phyloP scores from a whole-genome alignment of 164 flowering plant species.

The Malania oleifera region DNA sequence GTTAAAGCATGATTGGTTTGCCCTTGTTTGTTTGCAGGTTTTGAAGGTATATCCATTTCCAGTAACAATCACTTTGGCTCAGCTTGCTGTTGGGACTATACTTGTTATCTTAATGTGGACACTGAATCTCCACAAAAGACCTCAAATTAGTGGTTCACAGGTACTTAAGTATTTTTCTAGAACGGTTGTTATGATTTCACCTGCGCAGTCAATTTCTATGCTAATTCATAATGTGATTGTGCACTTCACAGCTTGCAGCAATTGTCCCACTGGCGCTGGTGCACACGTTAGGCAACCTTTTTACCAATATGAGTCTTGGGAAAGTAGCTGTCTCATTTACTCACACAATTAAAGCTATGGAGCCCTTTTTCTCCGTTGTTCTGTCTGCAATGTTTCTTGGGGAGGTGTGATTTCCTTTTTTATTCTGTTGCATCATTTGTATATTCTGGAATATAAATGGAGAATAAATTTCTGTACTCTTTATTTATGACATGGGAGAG shows the following conservation, averaged over 20 bases:
- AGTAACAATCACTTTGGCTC: slow-evolving; percentile 52
- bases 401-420: slow-evolving; percentile 52
- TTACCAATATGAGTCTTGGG: slow-evolving; percentile 99
- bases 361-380: slow-evolving; percentile 96
- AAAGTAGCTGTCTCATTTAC: slow-evolving; percentile 98
- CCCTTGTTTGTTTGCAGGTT: slow-evolving; percentile 39
- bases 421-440: slow-evolving; percentile 1
- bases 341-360: slow-evolving; percentile 96
- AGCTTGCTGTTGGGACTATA: slow-evolving; percentile 64
- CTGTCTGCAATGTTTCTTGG: slow-evolving; percentile 95
- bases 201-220: background rate
- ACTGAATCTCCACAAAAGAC: slow-evolving; percentile 54
- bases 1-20: too few species aligned
- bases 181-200: background rate
- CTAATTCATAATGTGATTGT: slow-evolving; percentile 3
- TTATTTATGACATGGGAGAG: background rate
- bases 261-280: slow-evolving; percentile 86
- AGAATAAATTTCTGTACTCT: background rate
- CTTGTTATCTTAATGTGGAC: slow-evolving; percentile 65
- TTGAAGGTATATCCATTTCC: slow-evolving; percentile 63
- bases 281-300: slow-evolving; percentile 86
- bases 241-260: slow-evolving; percentile 52
- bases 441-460: background rate
- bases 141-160: slow-evolving; percentile 60
- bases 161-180: slow-evolving; percentile 19